phyloP scores from a whole-genome alignment of 2,329 filamentous ascomycete species.

The Phialophora macrospora region DNA sequence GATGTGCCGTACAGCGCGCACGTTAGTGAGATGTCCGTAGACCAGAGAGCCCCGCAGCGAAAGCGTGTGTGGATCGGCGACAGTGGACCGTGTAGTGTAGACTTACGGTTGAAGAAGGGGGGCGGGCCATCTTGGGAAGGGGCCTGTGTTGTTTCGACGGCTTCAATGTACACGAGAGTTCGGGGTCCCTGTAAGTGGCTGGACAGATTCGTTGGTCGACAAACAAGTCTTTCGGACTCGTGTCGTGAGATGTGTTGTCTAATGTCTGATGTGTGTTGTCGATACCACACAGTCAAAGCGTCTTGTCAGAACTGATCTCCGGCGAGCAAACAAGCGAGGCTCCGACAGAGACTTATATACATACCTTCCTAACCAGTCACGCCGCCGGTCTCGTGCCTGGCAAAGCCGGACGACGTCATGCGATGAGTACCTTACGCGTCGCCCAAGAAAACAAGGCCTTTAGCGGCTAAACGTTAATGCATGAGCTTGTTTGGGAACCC shows the following conservation, averaged over 20 bases:
- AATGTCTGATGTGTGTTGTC: neutral
- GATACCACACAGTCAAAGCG: neutral
- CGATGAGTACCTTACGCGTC: neutral
- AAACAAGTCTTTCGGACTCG: no score
- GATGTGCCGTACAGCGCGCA: neutral
- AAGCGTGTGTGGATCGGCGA: no score
- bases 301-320: neutral
- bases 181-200: neutral
- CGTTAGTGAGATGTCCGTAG: neutral
- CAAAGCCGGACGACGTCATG: neutral
- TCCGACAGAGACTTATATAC: neutral
- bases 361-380: no score
- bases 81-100: no score
- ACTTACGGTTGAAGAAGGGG: slow-evolving; percentile 27
- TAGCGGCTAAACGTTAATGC: slow-evolving; percentile 10
- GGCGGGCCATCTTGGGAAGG: slow-evolving; percentile 16
- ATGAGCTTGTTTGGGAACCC: neutral
- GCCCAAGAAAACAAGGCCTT: slow-evolving; percentile 6
- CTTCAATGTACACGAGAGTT: no score
- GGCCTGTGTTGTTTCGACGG: no score
- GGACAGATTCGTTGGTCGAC: neutral
- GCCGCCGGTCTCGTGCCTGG: no score
- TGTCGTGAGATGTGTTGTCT: neutral
- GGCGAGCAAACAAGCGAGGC: no score
- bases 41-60: no score